phyloP scores from a whole-genome alignment of 805 yeast genomes.

The baker's yeast (Saccharomyces cerevisiae) region DNA sequence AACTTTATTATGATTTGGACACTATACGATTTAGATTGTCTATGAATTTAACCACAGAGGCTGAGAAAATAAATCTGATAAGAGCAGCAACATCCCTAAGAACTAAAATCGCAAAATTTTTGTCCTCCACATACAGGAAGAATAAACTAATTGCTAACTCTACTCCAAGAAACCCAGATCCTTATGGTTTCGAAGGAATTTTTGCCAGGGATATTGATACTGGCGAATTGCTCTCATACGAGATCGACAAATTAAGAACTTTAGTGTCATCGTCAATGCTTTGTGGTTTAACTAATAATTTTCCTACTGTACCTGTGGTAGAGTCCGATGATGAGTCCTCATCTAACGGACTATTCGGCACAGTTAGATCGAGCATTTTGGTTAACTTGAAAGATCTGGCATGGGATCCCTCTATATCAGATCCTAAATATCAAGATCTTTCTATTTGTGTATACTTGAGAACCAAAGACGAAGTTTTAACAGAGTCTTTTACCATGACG shows the following conservation, averaged over 20 bases:
- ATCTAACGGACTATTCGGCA: neutral
- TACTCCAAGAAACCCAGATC: constrained; percentile 33
- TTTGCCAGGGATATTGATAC: constrained; percentile 53
- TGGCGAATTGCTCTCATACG: constrained; percentile 46
- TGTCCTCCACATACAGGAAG: constrained; percentile 38
- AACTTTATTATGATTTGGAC: constrained; percentile 49
- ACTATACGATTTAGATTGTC: constrained; percentile 47
- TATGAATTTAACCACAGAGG: constrained; percentile 43
- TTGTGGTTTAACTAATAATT: constrained; percentile 64
- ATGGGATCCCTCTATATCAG: constrained; percentile 47
- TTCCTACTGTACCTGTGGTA: constrained; percentile 42
- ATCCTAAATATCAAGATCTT: constrained; percentile 60
- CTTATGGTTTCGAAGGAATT: constrained; percentile 59
- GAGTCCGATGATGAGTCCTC: constrained; percentile 37
- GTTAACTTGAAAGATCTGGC: constrained; percentile 68
- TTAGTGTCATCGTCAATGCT: constrained; percentile 62
- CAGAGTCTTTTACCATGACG: constrained; percentile 72
- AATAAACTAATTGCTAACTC: constrained; percentile 18
- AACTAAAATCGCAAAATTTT: constrained; percentile 52
- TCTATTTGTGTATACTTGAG: constrained; percentile 67
- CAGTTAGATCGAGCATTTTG: constrained; percentile 47
- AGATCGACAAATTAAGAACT: constrained; percentile 41
- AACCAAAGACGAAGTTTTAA: constrained; percentile 51
- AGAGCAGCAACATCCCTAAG: constrained; percentile 46
- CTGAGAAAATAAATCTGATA: constrained; percentile 42